A percentile compares a stretch with the other conserved stretches of the same genome.
These are phyloP conservation scores for Amaranthus hypochondriacus DNA, from an alignment of 148 eudicot genomes.

Conservation along the genomic window DNA sequence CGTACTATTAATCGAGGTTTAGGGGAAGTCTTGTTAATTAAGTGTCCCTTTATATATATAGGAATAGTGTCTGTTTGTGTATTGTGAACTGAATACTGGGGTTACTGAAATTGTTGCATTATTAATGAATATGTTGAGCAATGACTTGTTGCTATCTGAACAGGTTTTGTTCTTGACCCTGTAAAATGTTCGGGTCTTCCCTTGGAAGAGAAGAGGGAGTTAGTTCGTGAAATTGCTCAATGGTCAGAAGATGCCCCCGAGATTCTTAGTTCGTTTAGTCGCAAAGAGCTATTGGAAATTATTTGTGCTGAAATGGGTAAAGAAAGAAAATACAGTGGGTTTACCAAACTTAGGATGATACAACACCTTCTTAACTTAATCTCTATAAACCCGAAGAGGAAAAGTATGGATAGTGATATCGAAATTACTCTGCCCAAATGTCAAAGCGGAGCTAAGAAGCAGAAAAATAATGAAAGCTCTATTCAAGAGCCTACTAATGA, in stretches of 20 bases:
- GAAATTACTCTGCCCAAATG: constrained; percentile 24
- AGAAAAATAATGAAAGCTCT: constrained; percentile 31
- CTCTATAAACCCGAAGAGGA: constrained; percentile 26
- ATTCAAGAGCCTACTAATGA: constrained; percentile 10
- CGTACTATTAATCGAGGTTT: background rate
- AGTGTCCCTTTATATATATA: background rate
- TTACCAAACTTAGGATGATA: constrained; percentile 45
- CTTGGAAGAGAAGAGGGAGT: constrained; percentile 45
- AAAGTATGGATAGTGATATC: constrained; percentile 13
- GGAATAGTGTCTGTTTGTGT: background rate
- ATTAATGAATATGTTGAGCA: background rate
- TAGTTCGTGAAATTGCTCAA: constrained; percentile 44
- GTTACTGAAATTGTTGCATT: background rate
- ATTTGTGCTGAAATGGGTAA: constrained; percentile 62
- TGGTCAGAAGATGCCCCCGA: constrained; percentile 45
- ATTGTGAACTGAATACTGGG: background rate
- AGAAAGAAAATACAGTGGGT: constrained; percentile 50
- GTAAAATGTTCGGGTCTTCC: constrained; percentile 40
- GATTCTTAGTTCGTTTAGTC: constrained; percentile 45
- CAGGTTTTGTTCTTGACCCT: constrained; percentile 46
- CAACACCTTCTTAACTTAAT: constrained; percentile 46
- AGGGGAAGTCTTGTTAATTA: background rate
- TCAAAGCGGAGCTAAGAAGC: constrained; percentile 35
- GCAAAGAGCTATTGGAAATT: constrained; percentile 47
- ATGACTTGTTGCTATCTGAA: constrained; percentile 6